A percentile compares a stretch with the other conserved stretches of the same genome.
Evolutionary conservation across 306 rosid genomes (phyloP).

Genomic region (Comarum palustre): DNA sequence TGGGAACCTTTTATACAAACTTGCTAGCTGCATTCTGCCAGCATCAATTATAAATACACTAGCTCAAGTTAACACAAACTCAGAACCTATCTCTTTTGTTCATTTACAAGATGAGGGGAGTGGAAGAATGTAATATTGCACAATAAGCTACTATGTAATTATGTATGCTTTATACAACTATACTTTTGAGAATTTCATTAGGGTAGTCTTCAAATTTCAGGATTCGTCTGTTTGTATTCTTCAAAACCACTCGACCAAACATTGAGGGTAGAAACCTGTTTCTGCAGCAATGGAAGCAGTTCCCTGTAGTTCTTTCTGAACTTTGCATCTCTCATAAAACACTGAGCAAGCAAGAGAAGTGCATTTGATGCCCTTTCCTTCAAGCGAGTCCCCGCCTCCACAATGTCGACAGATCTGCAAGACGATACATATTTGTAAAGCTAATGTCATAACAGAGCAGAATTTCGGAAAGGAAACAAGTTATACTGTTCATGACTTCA

Average conservation of each 20-base stretch:
- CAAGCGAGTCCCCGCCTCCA: constrained; percentile 71
- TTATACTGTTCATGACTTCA: neutral
- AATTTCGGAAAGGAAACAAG: neutral
- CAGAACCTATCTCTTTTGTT: neutral
- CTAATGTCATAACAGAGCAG: neutral
- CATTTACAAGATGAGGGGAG: neutral
- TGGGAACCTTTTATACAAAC: neutral
- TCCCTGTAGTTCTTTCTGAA: constrained; percentile 76
- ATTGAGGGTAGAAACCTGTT: constrained; percentile 66
- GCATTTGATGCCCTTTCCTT: constrained; percentile 71
- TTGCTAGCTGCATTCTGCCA: neutral
- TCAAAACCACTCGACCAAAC: constrained; percentile 77
- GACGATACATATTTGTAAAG: neutral
- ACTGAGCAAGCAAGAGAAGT: constrained; percentile 78
- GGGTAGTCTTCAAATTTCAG: neutral
- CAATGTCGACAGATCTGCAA: constrained; percentile 84
- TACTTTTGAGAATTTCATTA: neutral
- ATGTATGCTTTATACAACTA: neutral
- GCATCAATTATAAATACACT: neutral
- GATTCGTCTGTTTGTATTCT: neutral
- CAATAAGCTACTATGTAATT: neutral
- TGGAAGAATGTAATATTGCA: neutral
- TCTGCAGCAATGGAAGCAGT: constrained; percentile 62
- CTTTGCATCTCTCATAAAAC: constrained; percentile 75
- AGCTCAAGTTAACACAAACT: neutral